Percentiles rank a stretch among this genome's conserved stretches.
Evolutionary conservation across 2,329 filamentous ascomycete genomes (phyloP).

Genomic region (Pseudocercospora musae): DNA sequence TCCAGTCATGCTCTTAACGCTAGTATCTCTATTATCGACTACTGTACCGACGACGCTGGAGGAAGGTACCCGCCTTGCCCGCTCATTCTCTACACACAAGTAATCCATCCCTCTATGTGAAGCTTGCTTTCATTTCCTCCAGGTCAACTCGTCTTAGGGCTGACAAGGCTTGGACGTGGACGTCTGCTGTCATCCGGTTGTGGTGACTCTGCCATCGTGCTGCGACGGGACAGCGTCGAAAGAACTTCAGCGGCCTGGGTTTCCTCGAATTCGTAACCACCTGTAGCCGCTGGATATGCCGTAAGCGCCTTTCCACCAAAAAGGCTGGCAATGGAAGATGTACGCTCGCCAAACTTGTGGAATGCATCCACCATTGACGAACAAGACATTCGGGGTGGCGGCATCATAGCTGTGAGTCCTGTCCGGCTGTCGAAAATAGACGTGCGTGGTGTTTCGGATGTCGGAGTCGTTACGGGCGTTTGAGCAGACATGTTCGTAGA

Average conservation of each 20-base stretch:
- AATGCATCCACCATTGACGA: constrained; percentile 23
- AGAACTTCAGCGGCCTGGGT: constrained; percentile 23
- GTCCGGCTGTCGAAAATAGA: background rate
- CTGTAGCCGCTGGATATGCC: constrained; percentile 17
- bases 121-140: background rate
- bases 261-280: constrained; percentile 24
- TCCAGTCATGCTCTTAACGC: too few relatives aligned
- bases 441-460: constrained; percentile 1
- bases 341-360: constrained; percentile 23
- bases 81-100: background rate
- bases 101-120: background rate
- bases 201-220: constrained; percentile 11
- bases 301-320: constrained; percentile 20
- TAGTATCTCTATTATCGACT: too few relatives aligned
- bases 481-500: constrained; percentile 10
- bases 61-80: background rate
- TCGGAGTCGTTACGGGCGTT: background rate
- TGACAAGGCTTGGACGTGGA: background rate
- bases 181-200: background rate
- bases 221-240: constrained; percentile 15
- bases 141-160: background rate
- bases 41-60: too few relatives aligned
- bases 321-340: constrained; percentile 20
- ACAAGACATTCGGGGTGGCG: constrained; percentile 21
- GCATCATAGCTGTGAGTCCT: constrained; percentile 11